Conservation (phyloP, 1,284 basidiomycete species). For the Ustilago trichophora region DNA sequence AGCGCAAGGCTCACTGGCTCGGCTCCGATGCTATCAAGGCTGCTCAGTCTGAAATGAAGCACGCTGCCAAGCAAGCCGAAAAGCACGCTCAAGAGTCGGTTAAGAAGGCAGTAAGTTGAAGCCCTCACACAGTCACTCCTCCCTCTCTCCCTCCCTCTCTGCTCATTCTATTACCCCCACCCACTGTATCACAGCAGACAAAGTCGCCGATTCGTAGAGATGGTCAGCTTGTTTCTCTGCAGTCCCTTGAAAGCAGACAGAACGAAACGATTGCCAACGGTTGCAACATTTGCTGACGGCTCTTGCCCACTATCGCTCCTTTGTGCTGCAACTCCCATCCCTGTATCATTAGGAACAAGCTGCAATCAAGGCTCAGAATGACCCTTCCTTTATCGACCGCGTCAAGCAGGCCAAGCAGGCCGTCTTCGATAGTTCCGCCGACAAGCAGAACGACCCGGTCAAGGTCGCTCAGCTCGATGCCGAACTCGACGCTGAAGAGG, state of each 20-base stretch:
- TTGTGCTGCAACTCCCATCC: not conserved
- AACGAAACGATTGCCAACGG: not conserved
- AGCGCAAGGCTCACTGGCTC: slow-evolving; percentile 50
- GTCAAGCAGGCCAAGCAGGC: slow-evolving; percentile 51
- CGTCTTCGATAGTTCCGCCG: slow-evolving; percentile 25
- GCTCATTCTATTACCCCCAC: not conserved
- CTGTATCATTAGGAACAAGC: slow-evolving; percentile 28
- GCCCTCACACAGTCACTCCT: not conserved
- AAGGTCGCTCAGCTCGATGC: slow-evolving; percentile 53
- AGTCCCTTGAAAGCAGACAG: not conserved
- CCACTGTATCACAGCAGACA: too few relatives aligned
- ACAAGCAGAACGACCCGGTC: slow-evolving; percentile 37
- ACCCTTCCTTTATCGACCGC: slow-evolving; percentile 49
- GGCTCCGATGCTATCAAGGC: slow-evolving; percentile 48
- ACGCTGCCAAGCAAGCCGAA: slow-evolving; percentile 26
- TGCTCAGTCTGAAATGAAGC: slow-evolving; percentile 38
- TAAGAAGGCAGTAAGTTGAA: slow-evolving; percentile 47
- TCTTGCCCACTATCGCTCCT: not conserved
- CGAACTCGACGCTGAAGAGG: slow-evolving; percentile 55
- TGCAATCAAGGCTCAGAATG: slow-evolving; percentile 45
- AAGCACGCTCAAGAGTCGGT: slow-evolving; percentile 37
- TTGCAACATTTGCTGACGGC: slow-evolving; percentile 5
- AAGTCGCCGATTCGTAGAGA: not conserved
- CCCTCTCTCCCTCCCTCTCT: not conserved
- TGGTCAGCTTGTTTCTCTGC: not conserved